These are phyloP conservation scores for Cladosporium halotolerans DNA, from an alignment of 2,329 filamentous ascomycete genomes.

Conservation along the genomic window DNA sequence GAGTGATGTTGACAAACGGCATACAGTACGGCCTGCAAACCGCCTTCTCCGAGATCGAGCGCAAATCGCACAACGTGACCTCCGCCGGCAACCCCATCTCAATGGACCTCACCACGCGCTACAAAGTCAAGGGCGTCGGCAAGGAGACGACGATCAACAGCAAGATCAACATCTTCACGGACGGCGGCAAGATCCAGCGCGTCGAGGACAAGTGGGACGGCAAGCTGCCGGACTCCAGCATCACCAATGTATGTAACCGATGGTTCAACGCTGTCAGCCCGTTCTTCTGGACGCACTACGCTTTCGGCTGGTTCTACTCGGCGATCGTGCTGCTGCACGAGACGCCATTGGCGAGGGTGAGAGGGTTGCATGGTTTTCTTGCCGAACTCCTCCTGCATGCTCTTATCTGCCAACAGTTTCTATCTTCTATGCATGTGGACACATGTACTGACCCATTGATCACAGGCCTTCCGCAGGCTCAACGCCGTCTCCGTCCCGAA, in stretches of 20 bases:
- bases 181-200: conserved; percentile 43
- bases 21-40: conserved; percentile 51
- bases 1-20: not conserved
- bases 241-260: conserved; percentile 45
- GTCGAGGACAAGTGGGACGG: conserved; percentile 53
- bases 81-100: conserved; percentile 54
- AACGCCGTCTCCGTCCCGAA: conserved; percentile 48
- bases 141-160: conserved; percentile 47
- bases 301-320: conserved; percentile 34
- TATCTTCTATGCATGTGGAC: no score
- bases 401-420: not conserved
- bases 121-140: conserved; percentile 48
- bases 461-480: conserved; percentile 46
- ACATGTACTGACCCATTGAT: conserved; percentile 24
- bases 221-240: conserved; percentile 43
- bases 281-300: conserved; percentile 35
- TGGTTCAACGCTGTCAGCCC: conserved; percentile 27
- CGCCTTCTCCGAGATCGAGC: conserved; percentile 53
- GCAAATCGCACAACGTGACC: conserved; percentile 49
- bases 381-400: conserved; percentile 3
- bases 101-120: conserved; percentile 48
- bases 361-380: conserved; percentile 13
- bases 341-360: conserved; percentile 37
- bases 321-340: conserved; percentile 36
- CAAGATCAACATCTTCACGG: conserved; percentile 43